A percentile compares a stretch with the other conserved stretches of the same genome.
These are phyloP conservation scores for Scutellaria baicalensis DNA, from an alignment of 257 asterid species.

Conservation along the genomic window DNA sequence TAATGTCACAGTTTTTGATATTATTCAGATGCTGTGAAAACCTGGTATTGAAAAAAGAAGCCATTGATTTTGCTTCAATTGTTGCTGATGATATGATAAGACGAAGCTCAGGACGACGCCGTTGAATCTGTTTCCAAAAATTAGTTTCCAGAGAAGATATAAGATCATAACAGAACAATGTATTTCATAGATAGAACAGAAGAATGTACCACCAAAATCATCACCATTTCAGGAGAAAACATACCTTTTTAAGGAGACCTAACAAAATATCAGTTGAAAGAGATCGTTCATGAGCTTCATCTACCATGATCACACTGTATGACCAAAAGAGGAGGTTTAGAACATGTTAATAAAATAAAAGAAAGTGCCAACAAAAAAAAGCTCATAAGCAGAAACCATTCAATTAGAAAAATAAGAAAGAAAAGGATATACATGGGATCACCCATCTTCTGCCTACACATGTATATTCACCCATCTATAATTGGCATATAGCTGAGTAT, in stretches of 20 bases:
- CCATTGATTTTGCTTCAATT: constrained; percentile 89
- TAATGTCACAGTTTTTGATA: background rate
- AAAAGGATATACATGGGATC: background rate
- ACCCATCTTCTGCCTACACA: background rate
- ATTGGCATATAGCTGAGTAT: background rate
- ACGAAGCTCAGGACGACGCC: constrained; percentile 82
- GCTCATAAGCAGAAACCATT: background rate
- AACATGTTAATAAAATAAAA: background rate
- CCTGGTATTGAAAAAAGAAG: constrained; percentile 77
- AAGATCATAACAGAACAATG: background rate
- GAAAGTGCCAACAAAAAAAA: background rate
- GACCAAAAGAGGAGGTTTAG: constrained; percentile 16
- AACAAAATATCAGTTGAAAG: constrained; percentile 88
- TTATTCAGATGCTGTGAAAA: constrained; percentile 20
- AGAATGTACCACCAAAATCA: background rate
- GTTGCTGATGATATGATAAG: constrained; percentile 94
- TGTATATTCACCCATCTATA: background rate
- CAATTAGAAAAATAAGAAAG: background rate
- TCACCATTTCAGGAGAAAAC: background rate
- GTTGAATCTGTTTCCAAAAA: constrained; percentile 53
- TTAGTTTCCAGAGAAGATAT: constrained; percentile 5
- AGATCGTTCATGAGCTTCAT: constrained; percentile 98
- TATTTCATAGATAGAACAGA: background rate
- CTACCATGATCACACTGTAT: constrained; percentile 89
- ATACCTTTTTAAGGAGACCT: constrained; percentile 95